These are phyloP conservation scores for Ambrosiella cleistominuta DNA, from an alignment of 2,329 filamentous ascomycete genomes.

Conservation along the genomic window DNA sequence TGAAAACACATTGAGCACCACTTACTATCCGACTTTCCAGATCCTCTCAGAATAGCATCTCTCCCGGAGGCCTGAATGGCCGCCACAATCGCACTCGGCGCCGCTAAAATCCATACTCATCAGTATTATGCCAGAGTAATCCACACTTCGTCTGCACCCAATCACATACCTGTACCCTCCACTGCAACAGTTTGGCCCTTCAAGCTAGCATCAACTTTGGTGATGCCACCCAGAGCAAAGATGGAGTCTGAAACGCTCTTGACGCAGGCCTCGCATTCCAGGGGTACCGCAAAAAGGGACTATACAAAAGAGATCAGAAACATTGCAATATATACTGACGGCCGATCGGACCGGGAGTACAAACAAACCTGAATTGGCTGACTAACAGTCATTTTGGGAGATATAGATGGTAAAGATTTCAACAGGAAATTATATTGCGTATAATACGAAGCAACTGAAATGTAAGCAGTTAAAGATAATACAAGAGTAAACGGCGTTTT, in stretches of 20 bases:
- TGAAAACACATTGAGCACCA: background rate
- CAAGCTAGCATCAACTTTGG: conserved; percentile 66
- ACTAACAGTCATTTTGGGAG: conserved; percentile 15
- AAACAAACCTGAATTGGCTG: conserved; percentile 16
- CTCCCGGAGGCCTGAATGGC: conserved; percentile 80
- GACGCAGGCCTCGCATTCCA: conserved; percentile 80
- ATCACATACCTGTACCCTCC: conserved; percentile 53
- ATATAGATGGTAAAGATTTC: background rate
- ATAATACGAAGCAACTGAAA: background rate
- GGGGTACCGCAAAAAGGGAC: conserved; percentile 87
- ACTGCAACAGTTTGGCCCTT: conserved; percentile 69
- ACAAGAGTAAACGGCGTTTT: background rate
- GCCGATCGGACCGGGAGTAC: background rate
- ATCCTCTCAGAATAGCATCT: conserved; percentile 85
- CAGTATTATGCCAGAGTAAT: conserved; percentile 1
- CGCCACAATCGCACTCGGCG: conserved; percentile 74
- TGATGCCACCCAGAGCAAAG: conserved; percentile 60
- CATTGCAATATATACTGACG: too few species aligned
- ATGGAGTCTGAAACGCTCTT: conserved; percentile 69
- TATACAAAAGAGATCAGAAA: conserved; percentile 22
- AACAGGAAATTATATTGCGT: background rate
- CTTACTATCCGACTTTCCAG: conserved; percentile 65
- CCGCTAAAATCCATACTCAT: conserved; percentile 28
- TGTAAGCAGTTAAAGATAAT: background rate
- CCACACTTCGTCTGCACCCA: background rate